Evolutionary conservation across 129 eudicot genomes (phyloP).

Genomic region (Lactuca saligna): DNA sequence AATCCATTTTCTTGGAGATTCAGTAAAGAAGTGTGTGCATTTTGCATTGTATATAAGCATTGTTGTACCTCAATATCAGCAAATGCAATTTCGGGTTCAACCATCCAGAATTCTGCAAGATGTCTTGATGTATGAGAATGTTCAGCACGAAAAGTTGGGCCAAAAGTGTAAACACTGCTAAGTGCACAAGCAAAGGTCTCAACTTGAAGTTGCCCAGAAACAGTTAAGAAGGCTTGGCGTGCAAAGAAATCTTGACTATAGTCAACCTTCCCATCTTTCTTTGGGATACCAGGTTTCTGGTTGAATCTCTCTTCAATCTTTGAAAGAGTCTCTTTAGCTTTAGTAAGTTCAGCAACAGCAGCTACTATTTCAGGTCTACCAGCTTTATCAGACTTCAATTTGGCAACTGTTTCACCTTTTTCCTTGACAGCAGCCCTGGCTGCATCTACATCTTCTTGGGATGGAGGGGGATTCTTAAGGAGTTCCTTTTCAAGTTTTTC

Average conservation of each 20-base stretch:
- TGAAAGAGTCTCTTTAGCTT: slow-evolving; percentile 62
- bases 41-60: not conserved
- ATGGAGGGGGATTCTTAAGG: slow-evolving; percentile 68
- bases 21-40: not conserved
- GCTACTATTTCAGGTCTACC: slow-evolving; percentile 56
- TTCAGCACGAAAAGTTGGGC: slow-evolving; percentile 99
- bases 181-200: slow-evolving; percentile 92
- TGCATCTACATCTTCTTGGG: slow-evolving; percentile 56
- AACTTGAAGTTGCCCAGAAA: slow-evolving; percentile 95
- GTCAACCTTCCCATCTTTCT: slow-evolving; percentile 84
- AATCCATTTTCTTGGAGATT: not conserved
- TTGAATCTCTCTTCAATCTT: slow-evolving; percentile 66
- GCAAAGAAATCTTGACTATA: slow-evolving; percentile 82
- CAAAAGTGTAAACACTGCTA: slow-evolving; percentile 86
- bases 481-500: slow-evolving; percentile 80
- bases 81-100: slow-evolving; percentile 94
- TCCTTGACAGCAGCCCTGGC: slow-evolving; percentile 63
- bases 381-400: slow-evolving; percentile 77
- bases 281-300: slow-evolving; percentile 62
- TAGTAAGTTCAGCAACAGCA: slow-evolving; percentile 69
- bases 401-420: slow-evolving; percentile 65
- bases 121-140: slow-evolving; percentile 89
- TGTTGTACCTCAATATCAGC: slow-evolving; percentile 76
- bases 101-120: slow-evolving; percentile 98
- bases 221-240: slow-evolving; percentile 83